These are phyloP conservation scores for Ramaria rubella DNA, from an alignment of 768 basidiomycete genomes.

Conservation along the genomic window DNA sequence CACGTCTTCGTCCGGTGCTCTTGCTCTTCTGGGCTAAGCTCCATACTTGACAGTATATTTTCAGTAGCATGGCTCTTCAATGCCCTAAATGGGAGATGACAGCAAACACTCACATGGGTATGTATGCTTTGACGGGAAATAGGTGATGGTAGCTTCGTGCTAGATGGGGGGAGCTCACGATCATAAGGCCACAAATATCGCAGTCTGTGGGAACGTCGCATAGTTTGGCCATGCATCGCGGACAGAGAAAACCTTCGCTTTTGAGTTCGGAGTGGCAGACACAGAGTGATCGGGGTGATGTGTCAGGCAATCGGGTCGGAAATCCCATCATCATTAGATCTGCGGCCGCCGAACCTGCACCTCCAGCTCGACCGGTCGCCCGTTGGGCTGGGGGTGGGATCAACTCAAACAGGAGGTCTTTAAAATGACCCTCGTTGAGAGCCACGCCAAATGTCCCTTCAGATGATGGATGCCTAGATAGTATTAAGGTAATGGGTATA, in stretches of 20 bases:
- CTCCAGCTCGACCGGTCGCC: constrained; percentile 41
- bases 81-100: constrained; percentile 3
- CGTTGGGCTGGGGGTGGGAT: constrained; percentile 90
- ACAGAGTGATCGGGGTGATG: constrained; percentile 77
- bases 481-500: background rate
- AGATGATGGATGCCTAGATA: background rate
- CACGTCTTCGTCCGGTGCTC: constrained; percentile 41
- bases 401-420: constrained; percentile 90
- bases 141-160: constrained; percentile 93
- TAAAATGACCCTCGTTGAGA: constrained; percentile 95
- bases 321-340: constrained; percentile 99
- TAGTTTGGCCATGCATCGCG: constrained; percentile 84
- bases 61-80: constrained; percentile 7
- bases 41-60: constrained; percentile 27
- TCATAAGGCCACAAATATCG: constrained; percentile 94
- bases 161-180: constrained; percentile 95
- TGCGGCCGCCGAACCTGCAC: constrained; percentile 46
- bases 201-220: constrained; percentile 99
- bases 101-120: constrained; percentile 61
- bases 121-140: constrained; percentile 87
- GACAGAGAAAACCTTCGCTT: constrained; percentile 91
- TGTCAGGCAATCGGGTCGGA: constrained; percentile 83
- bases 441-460: constrained; percentile 83
- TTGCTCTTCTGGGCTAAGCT: constrained; percentile 30
- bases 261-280: constrained; percentile 92